Base-by-base conservation (phyloP, 352 stramenopile species). In the Phytopythium oedochilum region DNA sequence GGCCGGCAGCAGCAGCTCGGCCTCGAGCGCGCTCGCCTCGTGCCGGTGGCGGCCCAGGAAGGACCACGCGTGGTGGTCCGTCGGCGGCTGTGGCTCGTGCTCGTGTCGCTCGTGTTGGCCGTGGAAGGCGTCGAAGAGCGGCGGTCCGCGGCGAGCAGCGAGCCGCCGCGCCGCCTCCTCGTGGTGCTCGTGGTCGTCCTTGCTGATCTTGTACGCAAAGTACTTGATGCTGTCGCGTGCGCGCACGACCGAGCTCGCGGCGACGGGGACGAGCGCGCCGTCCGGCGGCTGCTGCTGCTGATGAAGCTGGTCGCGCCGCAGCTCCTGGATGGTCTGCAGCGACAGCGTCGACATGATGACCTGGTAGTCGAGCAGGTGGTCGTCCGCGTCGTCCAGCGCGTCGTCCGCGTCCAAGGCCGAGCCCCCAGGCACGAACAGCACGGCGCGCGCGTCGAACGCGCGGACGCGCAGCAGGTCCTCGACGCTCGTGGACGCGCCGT, bases 281-380 rank as follows among this genome's bases (percentile, higher is more conserved):
- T 11, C 5, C 29, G 29, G 29, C 10, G 29, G 29, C 29, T 34
- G 5, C 10, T 5, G 29, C 29, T n/a, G n/a, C n/a, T n/a, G n/a
- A n/a, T n/a, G n/a, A n/a, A 39, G 34, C 35, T 35, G 20, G 45
- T 83, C 61, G 28, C 54, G 54, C 26, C 82, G 60, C 23, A 79
- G 57, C 7, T 69, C 53, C 45, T 79, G 59, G 23, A 75, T 64
- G 0, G 70, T 78, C 11, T 69, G 72, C 7, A 81, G 55, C 25
- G 75, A 75, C 18, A 85, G 43, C 14, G 73, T 82, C 15, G 78
- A 85, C 73, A 83, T 80, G 60, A 85, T 82, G 35, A 86, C 75
- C 52, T 83, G 71, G 54, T 88, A 88, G 52, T 88, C 77, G 3
- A 82, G 51, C 23, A 88, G 58, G 20, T 85, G 71, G 32, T 73